Conservation (phyloP, 257 asterid species). For the Lantana camara region DNA sequence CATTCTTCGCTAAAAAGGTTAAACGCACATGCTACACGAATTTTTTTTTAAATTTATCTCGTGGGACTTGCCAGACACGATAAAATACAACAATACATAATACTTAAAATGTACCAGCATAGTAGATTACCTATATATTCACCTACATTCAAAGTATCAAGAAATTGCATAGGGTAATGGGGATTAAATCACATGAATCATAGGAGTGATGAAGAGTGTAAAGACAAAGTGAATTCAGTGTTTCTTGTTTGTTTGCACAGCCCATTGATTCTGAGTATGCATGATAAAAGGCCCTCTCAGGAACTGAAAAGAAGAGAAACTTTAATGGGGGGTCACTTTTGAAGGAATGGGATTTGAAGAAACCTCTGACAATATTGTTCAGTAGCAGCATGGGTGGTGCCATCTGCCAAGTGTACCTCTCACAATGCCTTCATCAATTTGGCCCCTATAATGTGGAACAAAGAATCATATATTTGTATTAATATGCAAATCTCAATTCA, state of each 20-base stretch:
- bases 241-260: not conserved
- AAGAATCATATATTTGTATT: not conserved
- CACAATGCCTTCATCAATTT: not conserved
- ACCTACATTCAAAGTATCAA: too few species aligned
- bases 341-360: constrained; percentile 6
- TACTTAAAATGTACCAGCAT: too few species aligned
- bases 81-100: too few species aligned
- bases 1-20: too few species aligned
- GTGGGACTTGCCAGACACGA: too few species aligned
- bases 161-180: not conserved
- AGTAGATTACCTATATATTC: too few species aligned
- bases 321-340: not conserved
- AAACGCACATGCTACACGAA: too few species aligned
- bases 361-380: not conserved
- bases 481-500: too few species aligned
- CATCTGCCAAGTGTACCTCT: constrained; percentile 19
- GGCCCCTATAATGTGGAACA: not conserved
- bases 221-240: not conserved
- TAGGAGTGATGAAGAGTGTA: not conserved
- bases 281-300: not conserved
- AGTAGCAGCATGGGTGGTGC: constrained; percentile 4
- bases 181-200: not conserved
- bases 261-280: not conserved
- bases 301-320: not conserved
- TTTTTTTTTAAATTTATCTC: too few species aligned